A percentile compares a stretch with the other conserved stretches of the same genome.
Conservation (phyloP, 2,329 filamentous ascomycete species). For the Podosphaera fusca region DNA sequence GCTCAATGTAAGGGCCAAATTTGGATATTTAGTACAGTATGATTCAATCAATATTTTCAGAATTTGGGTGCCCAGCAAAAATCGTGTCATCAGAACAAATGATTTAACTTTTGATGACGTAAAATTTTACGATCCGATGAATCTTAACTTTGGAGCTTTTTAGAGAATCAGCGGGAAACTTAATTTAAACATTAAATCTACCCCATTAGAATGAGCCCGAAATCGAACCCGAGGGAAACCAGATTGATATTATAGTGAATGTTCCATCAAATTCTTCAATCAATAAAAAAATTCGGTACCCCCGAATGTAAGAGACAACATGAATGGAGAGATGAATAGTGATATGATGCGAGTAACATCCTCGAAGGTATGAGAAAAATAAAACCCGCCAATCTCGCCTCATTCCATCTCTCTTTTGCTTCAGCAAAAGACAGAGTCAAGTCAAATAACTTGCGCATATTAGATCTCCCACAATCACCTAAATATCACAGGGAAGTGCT, state of each 20-base stretch:
- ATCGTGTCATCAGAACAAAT: background rate
- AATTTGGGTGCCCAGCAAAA: background rate
- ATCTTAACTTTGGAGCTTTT: background rate
- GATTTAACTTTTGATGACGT: background rate
- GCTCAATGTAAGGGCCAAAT: background rate
- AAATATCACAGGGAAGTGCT: background rate
- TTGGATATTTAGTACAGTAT: background rate
- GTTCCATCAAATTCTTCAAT: too few species aligned
- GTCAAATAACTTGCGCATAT: background rate
- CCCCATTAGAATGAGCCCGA: too few species aligned
- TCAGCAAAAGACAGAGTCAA: background rate
- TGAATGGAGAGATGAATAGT: background rate
- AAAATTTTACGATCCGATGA: background rate
- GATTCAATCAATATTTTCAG: background rate
- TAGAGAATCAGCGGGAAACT: too few species aligned
- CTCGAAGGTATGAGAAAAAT: background rate
- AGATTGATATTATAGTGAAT: too few species aligned
- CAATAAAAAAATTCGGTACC: background rate
- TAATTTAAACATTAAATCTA: too few species aligned
- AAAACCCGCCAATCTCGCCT: background rate
- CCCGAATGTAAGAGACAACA: background rate
- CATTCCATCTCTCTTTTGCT: background rate
- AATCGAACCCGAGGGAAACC: too few species aligned
- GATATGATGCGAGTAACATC: background rate
- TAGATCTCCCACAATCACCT: background rate